Conservation (phyloP, 2,329 filamentous ascomycete species). For the Cadophora luteo-olivacea region DNA sequence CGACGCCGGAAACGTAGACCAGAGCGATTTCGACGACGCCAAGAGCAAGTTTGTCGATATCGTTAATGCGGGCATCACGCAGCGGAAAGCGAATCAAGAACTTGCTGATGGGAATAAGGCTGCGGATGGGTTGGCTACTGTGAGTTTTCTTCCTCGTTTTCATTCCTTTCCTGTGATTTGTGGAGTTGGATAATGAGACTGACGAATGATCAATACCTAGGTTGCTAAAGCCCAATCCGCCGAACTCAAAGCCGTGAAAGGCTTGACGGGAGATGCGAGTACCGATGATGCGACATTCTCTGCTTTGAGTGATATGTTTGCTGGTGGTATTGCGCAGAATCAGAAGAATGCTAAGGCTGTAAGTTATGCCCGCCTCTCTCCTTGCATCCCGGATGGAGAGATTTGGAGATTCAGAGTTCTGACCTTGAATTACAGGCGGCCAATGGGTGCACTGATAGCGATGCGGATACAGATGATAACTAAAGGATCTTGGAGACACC, state of each 20-base stretch:
- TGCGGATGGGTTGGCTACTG: constrained; percentile 26
- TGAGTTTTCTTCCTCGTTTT: constrained; percentile 12
- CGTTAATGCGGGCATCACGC: constrained; percentile 27
- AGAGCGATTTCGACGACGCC: constrained; percentile 18
- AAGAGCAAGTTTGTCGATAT: constrained; percentile 29
- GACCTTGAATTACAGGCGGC: neutral
- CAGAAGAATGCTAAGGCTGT: constrained; percentile 34
- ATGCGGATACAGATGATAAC: neutral
- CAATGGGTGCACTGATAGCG: neutral
- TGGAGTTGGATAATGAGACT: too few relatives aligned
- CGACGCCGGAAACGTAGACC: constrained; percentile 3
- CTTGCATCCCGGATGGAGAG: neutral
- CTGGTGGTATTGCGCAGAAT: constrained; percentile 31
- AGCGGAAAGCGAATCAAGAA: constrained; percentile 28
- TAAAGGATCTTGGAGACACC: neutral
- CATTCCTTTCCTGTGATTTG: neutral
- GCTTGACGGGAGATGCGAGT: constrained; percentile 24
- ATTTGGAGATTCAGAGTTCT: neutral
- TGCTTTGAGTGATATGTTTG: constrained; percentile 25
- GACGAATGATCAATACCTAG: too few relatives aligned
- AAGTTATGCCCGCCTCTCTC: neutral
- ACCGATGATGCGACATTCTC: constrained; percentile 25
- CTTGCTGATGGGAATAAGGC: constrained; percentile 26
- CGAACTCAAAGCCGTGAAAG: constrained; percentile 28
- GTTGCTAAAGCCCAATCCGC: constrained; percentile 28